Base-by-base conservation (phyloP, 202 grass and related monocot species). In the Alloteropsis angusta region DNA sequence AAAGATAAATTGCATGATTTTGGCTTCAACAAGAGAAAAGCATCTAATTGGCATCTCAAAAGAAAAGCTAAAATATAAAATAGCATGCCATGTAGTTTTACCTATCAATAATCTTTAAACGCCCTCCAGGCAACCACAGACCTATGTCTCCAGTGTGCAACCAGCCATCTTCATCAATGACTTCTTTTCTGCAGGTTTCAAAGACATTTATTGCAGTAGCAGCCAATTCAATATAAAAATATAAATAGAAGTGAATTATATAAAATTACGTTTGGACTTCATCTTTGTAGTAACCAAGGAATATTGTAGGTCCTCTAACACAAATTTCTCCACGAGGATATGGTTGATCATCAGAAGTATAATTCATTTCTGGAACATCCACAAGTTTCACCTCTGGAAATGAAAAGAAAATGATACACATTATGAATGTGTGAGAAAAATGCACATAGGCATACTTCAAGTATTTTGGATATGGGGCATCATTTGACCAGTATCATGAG, bases 281-380 rank as follows among this genome's bases (percentile, higher is more conserved):
- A 68, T 98, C 95, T 74, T 98, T 92, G 71, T 85, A 90, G 73
- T 98, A 98, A 42, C 95, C 89, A 79, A 15, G 80, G 50, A 98
- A 97, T 66, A 94, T 49, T 58, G 55, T 84, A 86, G 89, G 87
- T 23, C 92, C 95, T 36, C 95, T 85, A 34, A 89, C 91, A 79
- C 95, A 98, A 88, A 98, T 98, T 93, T 98, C 95, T 72, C 95
- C 95, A 68, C 92, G 91, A 70, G 92, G 87, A 90, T 93, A 84
- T 68, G 95, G 95, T 73, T 92, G 61, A 85, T 98, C 95, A 5
- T 98, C 89, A 26, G 89, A 88, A 16, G 92, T 92, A 82, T 98
- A 98, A 87, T 90, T 94, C 95, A 98, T 98, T 86, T 98, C 95
- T 74, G 92, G 91, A 67, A 94, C 95, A 90, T 98, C 89, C 36